Evolutionary conservation across 2,329 filamentous ascomycete genomes (phyloP).

Genomic region (Paecilomyces formosus): DNA sequence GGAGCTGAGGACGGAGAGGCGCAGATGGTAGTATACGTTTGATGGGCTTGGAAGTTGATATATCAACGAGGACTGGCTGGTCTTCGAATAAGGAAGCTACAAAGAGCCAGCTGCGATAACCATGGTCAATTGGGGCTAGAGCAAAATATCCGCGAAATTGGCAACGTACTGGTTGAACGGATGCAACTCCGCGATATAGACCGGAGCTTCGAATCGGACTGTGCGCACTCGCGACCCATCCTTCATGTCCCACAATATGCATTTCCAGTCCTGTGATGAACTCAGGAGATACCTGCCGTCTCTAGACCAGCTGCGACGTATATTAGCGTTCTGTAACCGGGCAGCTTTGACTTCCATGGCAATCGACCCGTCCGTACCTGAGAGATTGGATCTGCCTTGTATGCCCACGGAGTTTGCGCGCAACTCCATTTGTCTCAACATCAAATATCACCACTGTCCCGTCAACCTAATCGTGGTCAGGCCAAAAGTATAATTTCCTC

Average conservation of each 20-base stretch:
- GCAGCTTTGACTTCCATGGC: background rate
- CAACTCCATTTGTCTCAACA: slow-evolving; percentile 93
- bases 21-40: slow-evolving; percentile 75
- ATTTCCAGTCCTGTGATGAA: slow-evolving; percentile 93
- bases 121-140: slow-evolving; percentile 1
- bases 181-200: slow-evolving; percentile 93
- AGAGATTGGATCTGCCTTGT: slow-evolving; percentile 89
- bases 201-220: slow-evolving; percentile 83
- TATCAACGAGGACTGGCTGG: slow-evolving; percentile 79
- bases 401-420: slow-evolving; percentile 87
- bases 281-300: slow-evolving; percentile 87
- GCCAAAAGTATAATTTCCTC: slow-evolving; percentile 6
- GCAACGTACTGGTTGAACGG: slow-evolving; percentile 73
- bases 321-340: slow-evolving; percentile 3
- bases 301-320: slow-evolving; percentile 65
- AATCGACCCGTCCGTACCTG: slow-evolving; percentile 37
- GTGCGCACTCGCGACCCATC: slow-evolving; percentile 66
- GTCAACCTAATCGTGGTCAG: slow-evolving; percentile 50
- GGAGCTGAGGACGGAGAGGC: slow-evolving; percentile 62
- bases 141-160: background rate
- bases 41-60: slow-evolving; percentile 59
- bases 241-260: slow-evolving; percentile 87
- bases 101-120: slow-evolving; percentile 62
- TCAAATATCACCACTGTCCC: slow-evolving; percentile 95
- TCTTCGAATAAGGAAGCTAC: slow-evolving; percentile 92